phyloP scores from a whole-genome alignment of 2,329 filamentous ascomycete genomes.

The Neofusicoccum parvum region DNA sequence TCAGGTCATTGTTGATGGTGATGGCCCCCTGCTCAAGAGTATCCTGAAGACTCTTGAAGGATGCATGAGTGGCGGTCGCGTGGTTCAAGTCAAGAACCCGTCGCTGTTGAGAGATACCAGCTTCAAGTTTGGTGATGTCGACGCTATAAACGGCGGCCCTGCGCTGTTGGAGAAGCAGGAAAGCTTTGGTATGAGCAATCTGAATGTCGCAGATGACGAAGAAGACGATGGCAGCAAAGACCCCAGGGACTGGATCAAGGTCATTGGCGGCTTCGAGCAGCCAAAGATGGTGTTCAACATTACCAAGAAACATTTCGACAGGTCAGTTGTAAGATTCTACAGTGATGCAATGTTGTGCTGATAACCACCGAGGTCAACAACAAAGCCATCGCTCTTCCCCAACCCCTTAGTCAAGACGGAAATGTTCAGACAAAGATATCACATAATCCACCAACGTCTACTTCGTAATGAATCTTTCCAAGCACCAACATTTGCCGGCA shows the following conservation, averaged over 20 bases:
- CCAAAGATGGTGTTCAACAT: slow-evolving; percentile 77
- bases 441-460: slow-evolving; percentile 88
- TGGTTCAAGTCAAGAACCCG: slow-evolving; percentile 53
- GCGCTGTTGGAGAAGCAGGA: slow-evolving; percentile 61
- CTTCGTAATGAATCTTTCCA: slow-evolving; percentile 94
- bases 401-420: slow-evolving; percentile 78
- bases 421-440: slow-evolving; percentile 86
- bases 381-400: slow-evolving; percentile 60
- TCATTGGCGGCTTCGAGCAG: slow-evolving; percentile 83
- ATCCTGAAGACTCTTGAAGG: slow-evolving; percentile 84
- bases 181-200: slow-evolving; percentile 61
- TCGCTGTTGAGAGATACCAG: slow-evolving; percentile 66
- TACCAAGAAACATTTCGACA: slow-evolving; percentile 87
- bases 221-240: slow-evolving; percentile 65
- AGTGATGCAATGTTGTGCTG: slow-evolving; percentile 19
- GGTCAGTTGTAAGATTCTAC: slow-evolving; percentile 43
- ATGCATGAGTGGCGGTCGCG: slow-evolving; percentile 83
- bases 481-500: slow-evolving; percentile 70
- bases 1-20: slow-evolving; percentile 87
- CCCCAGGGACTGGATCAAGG: slow-evolving; percentile 78
- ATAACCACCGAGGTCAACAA: slow-evolving; percentile 37
- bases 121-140: slow-evolving; percentile 59
- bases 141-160: slow-evolving; percentile 31
- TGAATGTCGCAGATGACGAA: slow-evolving; percentile 58
- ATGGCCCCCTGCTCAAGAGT: slow-evolving; percentile 67